Evolutionary conservation across 805 yeast genomes (phyloP).

Genomic region (Vanderwaltozyma yarrowii): DNA sequence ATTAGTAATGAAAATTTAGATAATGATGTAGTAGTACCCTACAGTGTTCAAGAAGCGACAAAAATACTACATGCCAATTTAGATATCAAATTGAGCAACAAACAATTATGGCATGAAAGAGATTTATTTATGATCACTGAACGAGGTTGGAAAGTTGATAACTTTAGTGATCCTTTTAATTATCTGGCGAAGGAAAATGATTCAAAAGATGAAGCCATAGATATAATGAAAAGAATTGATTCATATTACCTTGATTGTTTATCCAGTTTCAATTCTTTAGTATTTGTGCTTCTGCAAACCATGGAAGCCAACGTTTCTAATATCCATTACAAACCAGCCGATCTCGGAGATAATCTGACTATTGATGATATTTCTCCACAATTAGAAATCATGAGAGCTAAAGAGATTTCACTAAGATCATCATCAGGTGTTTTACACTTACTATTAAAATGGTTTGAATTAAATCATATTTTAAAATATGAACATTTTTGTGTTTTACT

Average conservation of each 20-base stretch:
- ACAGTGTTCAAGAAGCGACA: constrained; percentile 71
- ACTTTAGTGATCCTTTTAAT: constrained; percentile 23
- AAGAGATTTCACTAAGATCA: constrained; percentile 53
- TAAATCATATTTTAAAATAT: constrained; percentile 66
- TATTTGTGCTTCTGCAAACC: constrained; percentile 52
- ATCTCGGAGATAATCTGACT: constrained; percentile 6
- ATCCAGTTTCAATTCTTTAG: constrained; percentile 50
- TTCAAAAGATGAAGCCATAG: constrained; percentile 21
- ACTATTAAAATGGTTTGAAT: constrained; percentile 67
- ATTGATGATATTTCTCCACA: constrained; percentile 16
- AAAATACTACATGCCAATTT: constrained; percentile 52
- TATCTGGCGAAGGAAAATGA: constrained; percentile 11
- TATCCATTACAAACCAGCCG: constrained; percentile 13
- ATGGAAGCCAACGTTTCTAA: constrained; percentile 41
- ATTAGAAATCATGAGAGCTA: constrained; percentile 47
- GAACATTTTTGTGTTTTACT: constrained; percentile 64
- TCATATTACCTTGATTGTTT: constrained; percentile 43
- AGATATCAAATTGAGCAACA: constrained; percentile 53
- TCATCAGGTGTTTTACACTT: constrained; percentile 42
- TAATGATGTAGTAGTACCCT: constrained; percentile 38
- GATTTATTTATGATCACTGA: constrained; percentile 65
- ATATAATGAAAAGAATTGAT: constrained; percentile 45
- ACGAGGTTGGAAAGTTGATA: constrained; percentile 41
- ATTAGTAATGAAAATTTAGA: constrained; percentile 1
- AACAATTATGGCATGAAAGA: constrained; percentile 64